A percentile compares a stretch with the other conserved stretches of the same genome.
Conservation (phyloP, 139 green algal species). For the Chlamydomonas sphaeroides region DNA sequence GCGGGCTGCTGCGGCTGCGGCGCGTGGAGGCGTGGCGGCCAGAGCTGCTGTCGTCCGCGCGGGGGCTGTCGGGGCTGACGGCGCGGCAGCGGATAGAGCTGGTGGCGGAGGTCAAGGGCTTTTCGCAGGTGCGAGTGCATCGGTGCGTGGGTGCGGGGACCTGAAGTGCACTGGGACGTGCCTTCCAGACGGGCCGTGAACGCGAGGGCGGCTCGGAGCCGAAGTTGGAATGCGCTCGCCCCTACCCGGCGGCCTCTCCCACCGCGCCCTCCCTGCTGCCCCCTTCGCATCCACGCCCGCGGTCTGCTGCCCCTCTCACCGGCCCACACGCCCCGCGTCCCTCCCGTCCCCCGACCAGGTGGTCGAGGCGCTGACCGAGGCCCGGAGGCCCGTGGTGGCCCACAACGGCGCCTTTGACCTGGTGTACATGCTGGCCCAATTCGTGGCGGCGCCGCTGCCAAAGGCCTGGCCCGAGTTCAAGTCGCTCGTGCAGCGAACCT, state of each 20-base stretch:
- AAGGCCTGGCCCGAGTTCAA: constrained; percentile 73
- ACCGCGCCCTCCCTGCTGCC: no score
- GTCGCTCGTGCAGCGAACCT: constrained; percentile 41
- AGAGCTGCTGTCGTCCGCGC: background rate
- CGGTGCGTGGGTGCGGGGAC: no score
- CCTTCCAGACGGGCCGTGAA: no score
- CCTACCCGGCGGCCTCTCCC: no score
- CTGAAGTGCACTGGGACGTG: no score
- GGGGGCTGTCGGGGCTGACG: constrained; percentile 13
- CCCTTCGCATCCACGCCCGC: no score
- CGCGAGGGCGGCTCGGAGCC: no score
- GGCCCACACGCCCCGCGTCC: no score
- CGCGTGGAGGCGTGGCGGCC: background rate
- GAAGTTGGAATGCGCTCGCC: no score
- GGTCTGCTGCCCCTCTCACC: no score
- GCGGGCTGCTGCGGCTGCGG: background rate
- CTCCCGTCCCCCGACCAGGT: no score
- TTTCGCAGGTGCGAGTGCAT: constrained; percentile 6
- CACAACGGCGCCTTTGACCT: constrained; percentile 80
- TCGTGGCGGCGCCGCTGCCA: constrained; percentile 43
- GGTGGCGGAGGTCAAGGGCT: constrained; percentile 12
- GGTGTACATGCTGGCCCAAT: constrained; percentile 67
- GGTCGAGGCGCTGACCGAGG: constrained; percentile 66
- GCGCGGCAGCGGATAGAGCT: constrained; percentile 19
- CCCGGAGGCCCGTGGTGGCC: constrained; percentile 59